Base-by-base conservation (phyloP, 306 rosid genomes). In the Canavalia gladiata region DNA sequence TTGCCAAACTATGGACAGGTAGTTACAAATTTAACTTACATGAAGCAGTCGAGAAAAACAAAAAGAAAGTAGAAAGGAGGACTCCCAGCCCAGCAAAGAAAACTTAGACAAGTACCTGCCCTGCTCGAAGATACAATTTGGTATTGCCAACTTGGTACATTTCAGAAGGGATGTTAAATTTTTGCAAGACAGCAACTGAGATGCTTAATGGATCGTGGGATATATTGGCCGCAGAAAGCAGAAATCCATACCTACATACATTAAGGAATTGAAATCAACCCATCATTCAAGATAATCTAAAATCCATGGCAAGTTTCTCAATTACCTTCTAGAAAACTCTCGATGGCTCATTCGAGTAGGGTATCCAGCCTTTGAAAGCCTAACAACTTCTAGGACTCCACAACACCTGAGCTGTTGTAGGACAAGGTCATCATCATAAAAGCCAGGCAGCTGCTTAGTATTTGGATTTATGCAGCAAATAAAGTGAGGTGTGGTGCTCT, bases 381-480 rank as follows among this genome's bases (percentile, higher is more conserved):
- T 90, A 83, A 89, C 90, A 78, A 88, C 87, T 85, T 89, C 97
- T 77, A 88, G 85, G 80, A 96, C 81, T 28, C 91, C 88, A 74
- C 80, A 87, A 86, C 88, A 87, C 83, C 90, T 87, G 58, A 96
- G 90, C 84, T 96, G 99, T 81, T 91, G 92, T 78, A 87, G 78
- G 83, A 96, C 94, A 83, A 87, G 85, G 82, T 89, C 88, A 39
- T 83, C 89, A 76, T 92, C 94, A 84, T 68, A 94, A 59, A 85
- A 25, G 60, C 92, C 92, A 31, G 97, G 93, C 86, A 87, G 90
- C 84, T 87, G 95, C 79, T 89, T 93, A 67, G 59, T 45, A 77
- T 93, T 96, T 72, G 99, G 98, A 87, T 82, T 90, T 80, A 96
- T 84, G 87, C 99, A 96, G 84, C 85, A 77, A 88, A 96, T 92